Conservation (phyloP, 192 early-diverging fungal species). For the Spizellomyces punctatus region DNA sequence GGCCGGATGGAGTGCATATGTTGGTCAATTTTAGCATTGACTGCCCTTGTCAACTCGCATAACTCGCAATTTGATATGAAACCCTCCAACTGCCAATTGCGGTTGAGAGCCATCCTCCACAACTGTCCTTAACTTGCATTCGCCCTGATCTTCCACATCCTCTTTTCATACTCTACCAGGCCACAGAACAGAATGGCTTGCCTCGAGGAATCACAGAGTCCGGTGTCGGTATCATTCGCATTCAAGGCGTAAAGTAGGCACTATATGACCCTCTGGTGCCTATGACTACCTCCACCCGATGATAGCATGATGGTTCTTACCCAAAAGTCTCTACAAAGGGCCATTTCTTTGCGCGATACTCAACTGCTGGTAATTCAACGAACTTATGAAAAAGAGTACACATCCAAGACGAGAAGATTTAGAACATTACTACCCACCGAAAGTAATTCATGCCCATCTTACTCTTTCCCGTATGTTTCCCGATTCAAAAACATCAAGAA, state of each 20-base stretch:
- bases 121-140: too few relatives aligned
- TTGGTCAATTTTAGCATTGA: too few relatives aligned
- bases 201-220: background rate
- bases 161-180: too few relatives aligned
- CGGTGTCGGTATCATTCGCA: constrained; percentile 6
- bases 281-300: background rate
- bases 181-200: constrained; percentile 1
- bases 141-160: too few relatives aligned
- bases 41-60: too few relatives aligned
- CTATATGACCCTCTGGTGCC: too few relatives aligned
- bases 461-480: background rate
- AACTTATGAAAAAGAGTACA: background rate
- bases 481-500: background rate
- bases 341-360: background rate
- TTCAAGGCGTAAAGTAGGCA: too few relatives aligned
- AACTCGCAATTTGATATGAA: too few relatives aligned
- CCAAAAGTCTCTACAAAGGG: background rate
- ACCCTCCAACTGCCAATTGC: too few relatives aligned
- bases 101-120: too few relatives aligned
- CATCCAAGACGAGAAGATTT: constrained; percentile 3
- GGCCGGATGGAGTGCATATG: too few relatives aligned
- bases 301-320: background rate
- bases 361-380: too few relatives aligned
- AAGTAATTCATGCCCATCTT: constrained; percentile 4
- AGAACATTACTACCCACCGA: background rate